Conservation (phyloP, 768 basidiomycete genomes). For the Leccinum olivaceopallidum region DNA sequence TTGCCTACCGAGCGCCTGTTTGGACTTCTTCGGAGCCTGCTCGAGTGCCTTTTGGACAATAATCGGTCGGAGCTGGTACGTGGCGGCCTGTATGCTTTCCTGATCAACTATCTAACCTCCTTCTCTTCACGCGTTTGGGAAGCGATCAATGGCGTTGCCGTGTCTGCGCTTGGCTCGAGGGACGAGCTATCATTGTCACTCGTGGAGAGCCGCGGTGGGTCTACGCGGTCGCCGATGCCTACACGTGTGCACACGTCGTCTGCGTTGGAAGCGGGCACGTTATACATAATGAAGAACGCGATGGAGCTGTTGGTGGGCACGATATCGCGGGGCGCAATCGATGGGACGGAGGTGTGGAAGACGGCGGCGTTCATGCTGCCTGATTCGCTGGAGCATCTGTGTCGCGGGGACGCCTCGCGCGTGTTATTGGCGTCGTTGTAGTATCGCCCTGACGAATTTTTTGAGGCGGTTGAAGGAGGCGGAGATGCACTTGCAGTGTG, state of each 20-base stretch:
- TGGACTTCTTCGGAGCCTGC: constrained; percentile 53
- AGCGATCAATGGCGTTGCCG: constrained; percentile 28
- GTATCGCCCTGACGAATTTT: constrained; percentile 77
- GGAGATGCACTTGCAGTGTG: constrained; percentile 69
- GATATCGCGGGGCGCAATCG: constrained; percentile 41
- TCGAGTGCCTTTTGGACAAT: constrained; percentile 65
- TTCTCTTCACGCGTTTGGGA: constrained; percentile 20
- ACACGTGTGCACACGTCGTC: constrained; percentile 7
- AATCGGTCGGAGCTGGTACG: constrained; percentile 86
- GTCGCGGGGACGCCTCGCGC: constrained; percentile 67
- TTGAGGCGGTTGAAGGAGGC: constrained; percentile 83
- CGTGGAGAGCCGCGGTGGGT: constrained; percentile 37
- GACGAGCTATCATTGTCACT: constrained; percentile 42
- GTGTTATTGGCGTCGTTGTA: constrained; percentile 56
- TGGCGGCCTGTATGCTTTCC: constrained; percentile 88
- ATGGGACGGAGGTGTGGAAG: constrained; percentile 96
- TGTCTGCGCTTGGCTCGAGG: constrained; percentile 38
- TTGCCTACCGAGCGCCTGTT: constrained; percentile 83
- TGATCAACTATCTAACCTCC: constrained; percentile 74
- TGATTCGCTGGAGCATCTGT: constrained; percentile 76
- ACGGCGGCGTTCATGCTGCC: constrained; percentile 91
- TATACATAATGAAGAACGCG: constrained; percentile 62
- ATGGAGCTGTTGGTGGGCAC: constrained; percentile 75
- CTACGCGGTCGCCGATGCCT: constrained; percentile 15
- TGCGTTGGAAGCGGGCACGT: constrained; percentile 50